Percentiles rank a stretch among this genome's conserved stretches.
phyloP scores from a whole-genome alignment of 2,329 filamentous ascomycete genomes.

The Colletotrichum endophyticum region DNA sequence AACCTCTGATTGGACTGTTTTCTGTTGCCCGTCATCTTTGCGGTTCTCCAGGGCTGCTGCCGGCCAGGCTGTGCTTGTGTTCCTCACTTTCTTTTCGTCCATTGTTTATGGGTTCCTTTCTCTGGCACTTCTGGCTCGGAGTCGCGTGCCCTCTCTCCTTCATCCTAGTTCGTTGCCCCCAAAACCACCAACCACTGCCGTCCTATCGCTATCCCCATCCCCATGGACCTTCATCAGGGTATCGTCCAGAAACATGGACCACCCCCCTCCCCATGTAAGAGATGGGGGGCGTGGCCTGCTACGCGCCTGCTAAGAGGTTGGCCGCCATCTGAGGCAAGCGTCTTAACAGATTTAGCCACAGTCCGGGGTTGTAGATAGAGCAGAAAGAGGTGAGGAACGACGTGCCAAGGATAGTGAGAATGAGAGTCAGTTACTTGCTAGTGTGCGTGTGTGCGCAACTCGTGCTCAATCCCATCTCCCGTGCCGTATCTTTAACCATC shows the following conservation, averaged over 20 bases:
- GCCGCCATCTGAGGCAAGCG: neutral
- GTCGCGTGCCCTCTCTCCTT: slow-evolving; percentile 18
- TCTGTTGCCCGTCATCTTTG: neutral
- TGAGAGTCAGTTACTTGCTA: slow-evolving; percentile 6
- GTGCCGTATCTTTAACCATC: neutral
- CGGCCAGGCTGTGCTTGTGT: neutral
- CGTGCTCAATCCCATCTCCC: neutral
- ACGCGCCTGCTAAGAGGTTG: slow-evolving; percentile 9
- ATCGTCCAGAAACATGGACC: neutral
- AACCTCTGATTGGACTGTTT: neutral
- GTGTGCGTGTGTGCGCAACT: neutral
- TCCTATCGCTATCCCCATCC: neutral
- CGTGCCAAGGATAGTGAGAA: slow-evolving; percentile 7
- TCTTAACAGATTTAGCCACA: neutral
- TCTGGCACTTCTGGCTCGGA: slow-evolving; percentile 4
- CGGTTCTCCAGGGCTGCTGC: neutral
- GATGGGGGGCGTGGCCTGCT: slow-evolving; percentile 2
- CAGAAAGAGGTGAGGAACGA: neutral
- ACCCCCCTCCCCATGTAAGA: neutral
- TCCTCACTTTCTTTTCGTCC: neutral
- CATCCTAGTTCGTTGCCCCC: neutral
- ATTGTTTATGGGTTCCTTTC: neutral
- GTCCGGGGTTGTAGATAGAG: slow-evolving; percentile 11
- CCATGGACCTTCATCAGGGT: neutral
- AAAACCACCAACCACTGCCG: neutral